Base-by-base conservation (phyloP, 257 asterid species). In the Nicotiana sylvestris region DNA sequence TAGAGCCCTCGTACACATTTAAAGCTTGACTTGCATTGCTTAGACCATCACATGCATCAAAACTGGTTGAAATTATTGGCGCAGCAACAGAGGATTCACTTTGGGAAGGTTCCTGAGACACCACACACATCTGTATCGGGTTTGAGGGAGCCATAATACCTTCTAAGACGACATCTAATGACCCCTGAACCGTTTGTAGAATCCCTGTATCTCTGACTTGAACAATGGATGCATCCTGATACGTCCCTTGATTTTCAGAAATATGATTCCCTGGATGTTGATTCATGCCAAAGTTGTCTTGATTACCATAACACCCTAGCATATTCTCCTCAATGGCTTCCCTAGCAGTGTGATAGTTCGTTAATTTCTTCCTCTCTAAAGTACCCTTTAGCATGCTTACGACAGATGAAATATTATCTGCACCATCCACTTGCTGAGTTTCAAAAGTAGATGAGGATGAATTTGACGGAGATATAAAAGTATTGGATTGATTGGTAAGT, bases 311-410 rank as follows among this genome's bases (percentile, higher is more conserved):
- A 84, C 87, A 88, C 9, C 88, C 93, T 39, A 90, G 87, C 65
- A 88, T 84, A 83, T 83, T 84, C 35, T 85, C 93, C 33, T 84
- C 86, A 53, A 84, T 32, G 53, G 90, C 82, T 84, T 88, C 94
- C 35, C 85, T 85, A 2, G 74, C 84, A 39, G 43, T 79, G 62
- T 39, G 65, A 4, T 76, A 62, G 78, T 83, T 82, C 27, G 67
- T 60, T 0, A 84, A 84, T 81, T 86, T 88, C 81, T 88, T 88
- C 49, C 88, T 80, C 81, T 88, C 91, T 66, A 94, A 82, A 1
- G 98, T 92, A 58, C 97, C 95, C 92, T 94, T 94, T 21, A 94
- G 93, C 98, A 93, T 93, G 97, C 90, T 92, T 86, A 94, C 97
- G 2, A 94, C 93, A 2, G 97, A 94, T 11, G 98, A 93, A 51